Evolutionary conservation across 352 stramenopile genomes (phyloP).

Genomic region (Globisporangium mamillatum): DNA sequence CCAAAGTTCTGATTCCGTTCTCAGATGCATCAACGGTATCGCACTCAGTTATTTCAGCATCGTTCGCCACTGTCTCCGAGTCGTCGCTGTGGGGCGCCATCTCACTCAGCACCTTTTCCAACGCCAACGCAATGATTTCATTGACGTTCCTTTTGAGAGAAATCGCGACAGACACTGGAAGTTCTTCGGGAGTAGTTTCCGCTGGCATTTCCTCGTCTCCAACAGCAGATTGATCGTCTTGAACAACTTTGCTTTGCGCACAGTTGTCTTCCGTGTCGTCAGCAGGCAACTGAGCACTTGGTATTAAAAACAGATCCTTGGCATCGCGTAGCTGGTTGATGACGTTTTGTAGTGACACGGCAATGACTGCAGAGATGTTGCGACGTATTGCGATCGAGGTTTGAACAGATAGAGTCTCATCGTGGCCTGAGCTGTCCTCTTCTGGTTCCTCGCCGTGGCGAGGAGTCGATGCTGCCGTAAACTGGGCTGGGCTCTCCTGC

Average conservation of each 20-base stretch:
- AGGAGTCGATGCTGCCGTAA: not conserved
- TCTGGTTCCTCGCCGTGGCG: not conserved
- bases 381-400: constrained; percentile 26
- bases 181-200: not conserved
- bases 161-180: constrained; percentile 26
- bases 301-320: not conserved
- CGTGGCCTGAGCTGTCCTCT: not conserved
- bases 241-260: not conserved
- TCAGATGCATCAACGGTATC: no score
- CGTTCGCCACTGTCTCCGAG: not conserved
- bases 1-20: not conserved
- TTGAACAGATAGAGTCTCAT: constrained; percentile 14
- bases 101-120: constrained; percentile 28
- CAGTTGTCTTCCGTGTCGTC: not conserved
- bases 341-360: constrained; percentile 29
- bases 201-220: not conserved
- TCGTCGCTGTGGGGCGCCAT: constrained; percentile 7
- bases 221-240: not conserved
- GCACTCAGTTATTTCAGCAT: not conserved
- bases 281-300: not conserved
- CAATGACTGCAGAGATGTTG: constrained; percentile 30
- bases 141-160: constrained; percentile 34
- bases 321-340: constrained; percentile 19
- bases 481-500: not conserved
- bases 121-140: constrained; percentile 24